phyloP scores from a whole-genome alignment of 129 eudicot species.

The Tagetes patula region DNA sequence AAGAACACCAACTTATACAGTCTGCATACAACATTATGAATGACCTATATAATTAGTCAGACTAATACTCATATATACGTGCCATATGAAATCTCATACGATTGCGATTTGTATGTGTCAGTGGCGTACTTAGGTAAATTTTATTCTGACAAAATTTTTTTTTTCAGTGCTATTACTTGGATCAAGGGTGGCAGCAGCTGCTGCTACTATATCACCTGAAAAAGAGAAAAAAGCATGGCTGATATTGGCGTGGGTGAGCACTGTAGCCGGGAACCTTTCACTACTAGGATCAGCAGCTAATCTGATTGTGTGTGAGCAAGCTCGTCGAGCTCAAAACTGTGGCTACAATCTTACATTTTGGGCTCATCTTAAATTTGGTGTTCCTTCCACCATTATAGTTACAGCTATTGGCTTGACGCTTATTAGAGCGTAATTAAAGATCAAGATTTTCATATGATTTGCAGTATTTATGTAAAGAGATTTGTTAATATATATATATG shows the following conservation, averaged over 20 bases:
- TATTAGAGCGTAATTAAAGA: slow-evolving; percentile 45
- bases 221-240: slow-evolving; percentile 89
- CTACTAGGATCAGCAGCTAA: slow-evolving; percentile 91
- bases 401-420: slow-evolving; percentile 79
- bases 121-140: not conserved
- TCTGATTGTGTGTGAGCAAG: slow-evolving; percentile 93
- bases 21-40: too few relatives aligned
- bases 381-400: slow-evolving; percentile 78
- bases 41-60: too few relatives aligned
- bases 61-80: too few relatives aligned
- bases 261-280: slow-evolving; percentile 86
- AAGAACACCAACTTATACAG: too few relatives aligned
- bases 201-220: slow-evolving; percentile 66
- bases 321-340: slow-evolving; percentile 64
- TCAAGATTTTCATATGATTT: not conserved
- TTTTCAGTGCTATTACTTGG: slow-evolving; percentile 75
- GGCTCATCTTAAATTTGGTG: slow-evolving; percentile 83
- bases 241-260: slow-evolving; percentile 92
- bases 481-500: not conserved
- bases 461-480: not conserved
- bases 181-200: slow-evolving; percentile 80
- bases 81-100: too few relatives aligned
- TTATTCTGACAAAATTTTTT: not conserved
- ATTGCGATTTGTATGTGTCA: too few relatives aligned
- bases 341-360: slow-evolving; percentile 79